A percentile compares a stretch with the other conserved stretches of the same genome.
Conservation (phyloP, 1,139 yeast genomes). For the Pneumocystis jirovecii region DNA sequence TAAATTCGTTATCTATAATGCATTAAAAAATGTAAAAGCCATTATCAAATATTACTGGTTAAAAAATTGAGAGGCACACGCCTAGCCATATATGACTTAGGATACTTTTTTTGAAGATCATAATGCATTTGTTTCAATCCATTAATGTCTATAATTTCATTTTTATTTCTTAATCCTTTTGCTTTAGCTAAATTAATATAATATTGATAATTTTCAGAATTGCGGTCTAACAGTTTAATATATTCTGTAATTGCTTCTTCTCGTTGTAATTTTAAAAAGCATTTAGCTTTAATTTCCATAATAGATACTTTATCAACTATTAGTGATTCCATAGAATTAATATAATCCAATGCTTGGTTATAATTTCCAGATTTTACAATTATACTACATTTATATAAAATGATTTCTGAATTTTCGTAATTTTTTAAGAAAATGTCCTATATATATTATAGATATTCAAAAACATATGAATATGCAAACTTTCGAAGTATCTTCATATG, state of each 20-base stretch:
- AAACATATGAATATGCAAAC: slow-evolving; percentile 20
- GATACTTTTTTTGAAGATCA: slow-evolving; percentile 54
- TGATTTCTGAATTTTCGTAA: slow-evolving; percentile 12
- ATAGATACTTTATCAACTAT: slow-evolving; percentile 52
- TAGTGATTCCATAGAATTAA: slow-evolving; percentile 36
- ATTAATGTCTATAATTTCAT: slow-evolving; percentile 17
- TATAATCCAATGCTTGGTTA: slow-evolving; percentile 45
- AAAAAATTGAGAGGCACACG: slow-evolving; percentile 44
- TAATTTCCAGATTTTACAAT: slow-evolving; percentile 51
- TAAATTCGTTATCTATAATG: slow-evolving; percentile 46
- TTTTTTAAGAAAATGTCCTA: background rate
- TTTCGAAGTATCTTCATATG: slow-evolving; percentile 58
- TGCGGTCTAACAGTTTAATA: slow-evolving; percentile 60
- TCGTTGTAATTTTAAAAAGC: slow-evolving; percentile 32
- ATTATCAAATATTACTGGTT: background rate
- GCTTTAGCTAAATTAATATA: slow-evolving; percentile 53
- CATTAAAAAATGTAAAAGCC: slow-evolving; percentile 1
- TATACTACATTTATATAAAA: slow-evolving; percentile 55
- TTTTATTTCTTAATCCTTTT: slow-evolving; percentile 22
- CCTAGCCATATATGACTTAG: slow-evolving; percentile 68
- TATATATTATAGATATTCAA: background rate
- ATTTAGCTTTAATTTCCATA: slow-evolving; percentile 36
- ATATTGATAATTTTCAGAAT: slow-evolving; percentile 64
- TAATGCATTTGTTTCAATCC: slow-evolving; percentile 35
- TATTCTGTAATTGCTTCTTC: slow-evolving; percentile 57